Conservation (phyloP, 192 early-diverging fungal species). For the Cetraspora pellucida region DNA sequence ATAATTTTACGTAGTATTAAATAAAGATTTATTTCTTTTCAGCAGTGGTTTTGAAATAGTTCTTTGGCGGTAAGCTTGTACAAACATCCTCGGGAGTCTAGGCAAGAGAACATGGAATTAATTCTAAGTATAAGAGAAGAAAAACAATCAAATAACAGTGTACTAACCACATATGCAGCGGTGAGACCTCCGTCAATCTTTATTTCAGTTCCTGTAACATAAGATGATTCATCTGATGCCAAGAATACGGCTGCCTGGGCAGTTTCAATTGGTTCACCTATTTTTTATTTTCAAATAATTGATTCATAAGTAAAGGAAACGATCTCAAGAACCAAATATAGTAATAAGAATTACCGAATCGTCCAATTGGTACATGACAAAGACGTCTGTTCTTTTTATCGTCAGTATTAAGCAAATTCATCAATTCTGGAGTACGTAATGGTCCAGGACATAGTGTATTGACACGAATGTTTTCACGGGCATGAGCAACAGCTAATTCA, state of each 20-base stretch:
- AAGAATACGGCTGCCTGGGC: slow-evolving; percentile 81
- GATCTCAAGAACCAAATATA: neutral
- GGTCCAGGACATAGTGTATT: slow-evolving; percentile 85
- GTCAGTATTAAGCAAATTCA: slow-evolving; percentile 82
- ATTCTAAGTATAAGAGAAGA: neutral
- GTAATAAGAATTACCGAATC: slow-evolving; percentile 63
- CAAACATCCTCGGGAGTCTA: slow-evolving; percentile 49
- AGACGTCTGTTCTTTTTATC: slow-evolving; percentile 82
- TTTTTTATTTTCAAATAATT: neutral
- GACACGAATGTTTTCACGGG: slow-evolving; percentile 84
- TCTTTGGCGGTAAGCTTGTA: slow-evolving; percentile 1
- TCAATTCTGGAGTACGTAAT: slow-evolving; percentile 74
- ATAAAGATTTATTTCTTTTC: neutral
- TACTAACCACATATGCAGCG: slow-evolving; percentile 70
- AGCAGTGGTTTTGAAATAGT: neutral
- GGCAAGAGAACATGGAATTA: slow-evolving; percentile 4
- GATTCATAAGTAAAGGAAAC: no score
- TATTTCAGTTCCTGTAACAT: slow-evolving; percentile 83
- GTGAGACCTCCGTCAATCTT: slow-evolving; percentile 79
- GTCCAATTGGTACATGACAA: slow-evolving; percentile 80
- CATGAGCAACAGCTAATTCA: slow-evolving; percentile 81
- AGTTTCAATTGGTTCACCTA: slow-evolving; percentile 83
- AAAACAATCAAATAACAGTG: no score
- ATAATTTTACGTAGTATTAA: no score
- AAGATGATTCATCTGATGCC: slow-evolving; percentile 77